Evolutionary conservation across 1,284 basidiomycete species (phyloP), one percentile per base, ranked within the genome.

Genomic region (Stereum hirsutum): DNA sequence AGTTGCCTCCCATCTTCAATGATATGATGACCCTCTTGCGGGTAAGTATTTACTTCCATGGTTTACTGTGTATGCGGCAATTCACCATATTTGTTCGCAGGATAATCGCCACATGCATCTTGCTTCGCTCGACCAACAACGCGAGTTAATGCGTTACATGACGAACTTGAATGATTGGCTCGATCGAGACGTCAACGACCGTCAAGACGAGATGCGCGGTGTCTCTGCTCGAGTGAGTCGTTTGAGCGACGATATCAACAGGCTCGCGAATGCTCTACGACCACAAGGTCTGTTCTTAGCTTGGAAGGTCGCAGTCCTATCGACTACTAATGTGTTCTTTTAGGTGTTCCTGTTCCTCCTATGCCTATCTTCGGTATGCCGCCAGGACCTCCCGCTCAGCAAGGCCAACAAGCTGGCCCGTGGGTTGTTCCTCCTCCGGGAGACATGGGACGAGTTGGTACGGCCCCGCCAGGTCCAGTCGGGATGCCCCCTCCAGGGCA

Each of bases 81-180:
- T 20, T 27, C 28, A 36, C 47, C 17, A 38, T 5, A 7, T 27
- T 23, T 4, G 25, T 39, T 31, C 32, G n/a, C 49, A 88, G 85
- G 81, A 86, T 65, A 84, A 82, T 55, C 79, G 79, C 2, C 61
- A 75, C 3, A 81, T 81, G 2, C 81, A 84, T 56, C 62, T 75
- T 14, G 83, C 83, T 0, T 81, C 82, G 15, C 72, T 84, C 7
- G 78, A 84, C 39, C 85, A 89, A 51, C 82, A 86, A 49, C 70
- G 79, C 20, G 83, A 86, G 54, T 65, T 89, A 34, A 83, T 87
- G 74, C 64, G 78, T 33, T 88, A 89, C 52, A 78, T 89, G 74
- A 54, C 70, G 39, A 69, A 67, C 3, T 63, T 89, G 27, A 88
- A 89, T 50, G 70, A 30, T 38, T 89, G 85, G 86, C 62, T 88